Evolutionary conservation across 495 filamentous ascomycete species (phyloP), one percentile per base, ranked within the genome.

Genomic region (Penicillium egyptiacum): DNA sequence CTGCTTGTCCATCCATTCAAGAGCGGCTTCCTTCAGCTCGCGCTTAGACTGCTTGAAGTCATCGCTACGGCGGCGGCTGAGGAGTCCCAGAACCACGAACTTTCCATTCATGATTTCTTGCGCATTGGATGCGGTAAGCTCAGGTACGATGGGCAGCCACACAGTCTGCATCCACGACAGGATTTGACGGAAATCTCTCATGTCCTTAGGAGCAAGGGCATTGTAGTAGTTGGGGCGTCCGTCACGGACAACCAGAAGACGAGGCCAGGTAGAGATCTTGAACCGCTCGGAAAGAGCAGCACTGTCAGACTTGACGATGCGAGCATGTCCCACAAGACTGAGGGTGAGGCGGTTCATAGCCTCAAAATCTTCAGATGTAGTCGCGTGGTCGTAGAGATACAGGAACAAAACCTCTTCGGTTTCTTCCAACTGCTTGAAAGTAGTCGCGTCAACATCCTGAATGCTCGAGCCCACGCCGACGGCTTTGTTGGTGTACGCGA

Each of bases 1-100:
- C 68, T 96, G 89, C 76, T 93, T 95, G 70, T 97, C 94, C 87
- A 98, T 96, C 90, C 94, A 98, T 64, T 98, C 94, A 53, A 90
- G 78, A 11, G 94, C 94, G 20, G 94, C 94, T 57, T 90, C 92
- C 80, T 96, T 98, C 72, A 98, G 86, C 74, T 98, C 94, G 16
- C 88, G 85, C 72, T 88, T 89, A 23, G 89, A 86, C 45, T 79
- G 78, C 53, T 81, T 73, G 75, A 94, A 98, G 25, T 92, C 88
- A 47, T 91, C 88, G 33, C 86, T 76, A 43, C 90, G 83, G 11
- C 90, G 87, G 16, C 92, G 83, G 65, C 86, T 90, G 25, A 98
- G 75, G 20, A 98, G 88, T 12, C 90, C 95, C 16, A 98, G 83
- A 1, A 98, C 94, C 26, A 98, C 94, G 31, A 88, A 85, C 70